Evolutionary conservation across 768 basidiomycete species (phyloP).

Genomic region (Daedaleopsis nitida): DNA sequence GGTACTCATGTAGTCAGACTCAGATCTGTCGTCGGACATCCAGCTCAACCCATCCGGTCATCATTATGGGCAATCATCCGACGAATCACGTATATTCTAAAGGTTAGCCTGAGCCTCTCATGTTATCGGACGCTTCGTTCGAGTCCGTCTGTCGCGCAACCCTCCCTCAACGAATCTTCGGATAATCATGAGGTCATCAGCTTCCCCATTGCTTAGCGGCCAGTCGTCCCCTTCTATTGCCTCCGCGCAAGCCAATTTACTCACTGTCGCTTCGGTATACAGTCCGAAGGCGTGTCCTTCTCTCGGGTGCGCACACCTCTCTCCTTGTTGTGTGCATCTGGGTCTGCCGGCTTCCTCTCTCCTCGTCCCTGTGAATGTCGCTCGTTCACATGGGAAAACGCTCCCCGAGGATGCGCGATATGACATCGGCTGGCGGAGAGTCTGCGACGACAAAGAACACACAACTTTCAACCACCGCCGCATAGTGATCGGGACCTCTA

Average conservation of each 20-base stretch:
- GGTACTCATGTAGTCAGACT: too few relatives aligned
- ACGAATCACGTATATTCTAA: not conserved
- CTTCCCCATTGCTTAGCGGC: not conserved
- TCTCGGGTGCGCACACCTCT: not conserved
- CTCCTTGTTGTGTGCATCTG: not conserved
- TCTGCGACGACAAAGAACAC: not conserved
- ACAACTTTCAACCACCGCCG: not conserved
- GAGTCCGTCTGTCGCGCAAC: constrained; percentile 6
- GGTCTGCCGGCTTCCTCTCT: not conserved
- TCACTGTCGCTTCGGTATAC: not conserved
- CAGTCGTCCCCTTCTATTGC: not conserved
- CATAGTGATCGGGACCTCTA: not conserved
- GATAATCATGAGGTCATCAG: constrained; percentile 19
- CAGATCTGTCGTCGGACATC: constrained; percentile 4
- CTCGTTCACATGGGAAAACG: not conserved
- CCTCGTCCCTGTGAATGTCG: not conserved
- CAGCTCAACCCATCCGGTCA: not conserved
- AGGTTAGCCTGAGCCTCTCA: too few relatives aligned
- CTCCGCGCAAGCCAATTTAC: constrained; percentile 6
- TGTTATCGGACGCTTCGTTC: too few relatives aligned
- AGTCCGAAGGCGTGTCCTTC: not conserved
- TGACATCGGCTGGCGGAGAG: not conserved
- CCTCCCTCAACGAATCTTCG: constrained; percentile 4
- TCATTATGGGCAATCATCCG: not conserved
- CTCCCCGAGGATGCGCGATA: not conserved